Evolutionary conservation across 129 eudicot species (phyloP).

Genomic region (Tanacetum coccineum): DNA sequence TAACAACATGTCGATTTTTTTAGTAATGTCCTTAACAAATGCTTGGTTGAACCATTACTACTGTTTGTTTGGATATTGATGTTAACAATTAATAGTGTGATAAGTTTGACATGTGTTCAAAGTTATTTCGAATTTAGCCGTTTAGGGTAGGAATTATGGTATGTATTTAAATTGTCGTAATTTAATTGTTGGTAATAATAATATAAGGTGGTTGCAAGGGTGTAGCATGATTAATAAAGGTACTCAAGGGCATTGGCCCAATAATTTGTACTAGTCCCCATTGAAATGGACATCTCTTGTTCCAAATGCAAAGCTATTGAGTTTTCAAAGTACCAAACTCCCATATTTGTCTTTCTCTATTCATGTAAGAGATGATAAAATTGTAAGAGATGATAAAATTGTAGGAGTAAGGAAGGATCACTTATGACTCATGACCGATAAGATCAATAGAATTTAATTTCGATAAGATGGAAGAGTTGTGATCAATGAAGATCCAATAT

Average conservation of each 20-base stretch:
- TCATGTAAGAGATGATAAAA: constrained; percentile 15
- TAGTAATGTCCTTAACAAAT: neutral
- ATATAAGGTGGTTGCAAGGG: constrained; percentile 25
- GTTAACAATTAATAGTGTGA: constrained; percentile 2
- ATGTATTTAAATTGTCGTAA: constrained; percentile 6
- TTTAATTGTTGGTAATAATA: constrained; percentile 19
- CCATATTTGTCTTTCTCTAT: constrained; percentile 29
- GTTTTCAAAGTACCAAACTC: constrained; percentile 29
- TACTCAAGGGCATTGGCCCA: constrained; percentile 26
- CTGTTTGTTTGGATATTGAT: constrained; percentile 14
- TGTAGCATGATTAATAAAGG: constrained; percentile 22
- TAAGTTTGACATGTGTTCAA: constrained; percentile 12
- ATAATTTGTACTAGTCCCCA: constrained; percentile 23
- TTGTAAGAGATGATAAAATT: constrained; percentile 20
- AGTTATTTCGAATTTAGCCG: neutral
- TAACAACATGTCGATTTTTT: neutral
- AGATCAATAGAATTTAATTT: constrained; percentile 6
- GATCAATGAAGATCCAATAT: too few species aligned
- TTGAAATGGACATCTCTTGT: constrained; percentile 17
- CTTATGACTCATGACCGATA: constrained; percentile 7
- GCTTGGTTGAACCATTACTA: neutral
- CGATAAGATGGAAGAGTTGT: neutral
- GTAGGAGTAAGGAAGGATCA: constrained; percentile 11
- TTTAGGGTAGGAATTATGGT: neutral
- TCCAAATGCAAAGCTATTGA: constrained; percentile 23